Percentiles rank a stretch among this genome's conserved stretches.
phyloP scores from a whole-genome alignment of 352 stramenopile species.

The Globisporangium abappressorium region DNA sequence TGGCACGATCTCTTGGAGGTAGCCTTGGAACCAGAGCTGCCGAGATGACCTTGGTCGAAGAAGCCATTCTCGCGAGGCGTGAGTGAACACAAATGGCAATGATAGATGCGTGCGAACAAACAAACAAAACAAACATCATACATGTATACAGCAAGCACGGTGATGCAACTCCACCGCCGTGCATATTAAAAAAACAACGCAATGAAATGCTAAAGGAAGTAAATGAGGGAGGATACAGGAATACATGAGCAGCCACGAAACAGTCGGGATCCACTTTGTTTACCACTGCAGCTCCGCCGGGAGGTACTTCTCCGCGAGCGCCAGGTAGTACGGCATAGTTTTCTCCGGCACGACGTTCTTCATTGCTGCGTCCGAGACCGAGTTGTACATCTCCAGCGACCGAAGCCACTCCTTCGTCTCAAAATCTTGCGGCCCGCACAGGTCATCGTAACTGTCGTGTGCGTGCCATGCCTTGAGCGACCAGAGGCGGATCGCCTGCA shows the following conservation, averaged over 20 bases:
- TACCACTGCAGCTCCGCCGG: conserved; percentile 68
- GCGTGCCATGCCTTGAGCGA: conserved; percentile 72
- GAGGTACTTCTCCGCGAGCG: conserved; percentile 71
- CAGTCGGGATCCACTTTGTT: conserved; percentile 13
- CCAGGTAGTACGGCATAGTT: conserved; percentile 63
- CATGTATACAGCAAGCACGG: not conserved
- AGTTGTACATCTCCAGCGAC: conserved; percentile 33
- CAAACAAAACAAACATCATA: not conserved
- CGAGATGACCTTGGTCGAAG: conserved; percentile 8
- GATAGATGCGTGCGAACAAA: not conserved
- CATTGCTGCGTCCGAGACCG: conserved; percentile 39
- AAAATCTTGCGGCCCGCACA: conserved; percentile 39
- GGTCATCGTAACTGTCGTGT: conserved; percentile 48
- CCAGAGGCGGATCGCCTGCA: conserved; percentile 67
- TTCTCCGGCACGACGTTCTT: conserved; percentile 33
- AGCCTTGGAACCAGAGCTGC: not conserved
- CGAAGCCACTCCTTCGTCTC: conserved; percentile 75
- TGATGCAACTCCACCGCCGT: not conserved
- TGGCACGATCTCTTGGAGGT: not conserved
- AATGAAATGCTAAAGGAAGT: not conserved
- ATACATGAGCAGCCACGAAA: not conserved
- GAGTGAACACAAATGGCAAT: not conserved
- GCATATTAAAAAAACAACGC: not conserved
- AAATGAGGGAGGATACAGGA: not conserved
- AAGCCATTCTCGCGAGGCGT: conserved; percentile 1